Evolutionary conservation across 1,284 basidiomycete species (phyloP), one percentile per base, ranked within the genome.

Genomic region (Cryptococcus sp.): DNA sequence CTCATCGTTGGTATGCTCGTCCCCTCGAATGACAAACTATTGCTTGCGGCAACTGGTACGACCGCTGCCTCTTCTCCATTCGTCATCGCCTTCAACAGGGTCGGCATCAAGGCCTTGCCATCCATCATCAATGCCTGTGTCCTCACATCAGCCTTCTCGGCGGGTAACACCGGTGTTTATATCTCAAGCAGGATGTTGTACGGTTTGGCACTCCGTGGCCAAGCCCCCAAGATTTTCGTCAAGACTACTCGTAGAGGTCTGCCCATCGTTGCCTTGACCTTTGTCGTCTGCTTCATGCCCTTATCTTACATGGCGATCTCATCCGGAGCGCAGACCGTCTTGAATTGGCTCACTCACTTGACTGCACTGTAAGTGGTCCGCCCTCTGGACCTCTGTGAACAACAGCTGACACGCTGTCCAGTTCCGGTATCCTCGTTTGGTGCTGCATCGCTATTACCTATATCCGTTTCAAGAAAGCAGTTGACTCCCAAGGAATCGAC

Each of bases 51-150:
- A 46, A 71, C 68, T 50, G 83, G 84, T 8, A 85, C 83, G 7
- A 52, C 83, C n/a, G 89, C 89, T 46, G 84, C 85, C 3, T 83
- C 84, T 3, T 88, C 86, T 10, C 88, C 89, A 0, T 91, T 90
- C 73, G 65, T 67, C 39, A 49, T 65, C 62, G 88, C 88, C 65
- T 77, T 87, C 70, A 72, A 83, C 61, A 82, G 80, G 23, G 86
- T 88, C 0, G 85, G 87, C 19, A 90, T 91, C 75, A 84, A 83
- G 63, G 81, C 79, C 2, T 77, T 90, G 2, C 89, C 89, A 1
- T 83, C 83, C 49, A 83, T 91, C 64, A 90, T 93, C 78, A 94
- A 94, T 74, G 90, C 90, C 8, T 85, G 84, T 67, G 82, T 93
- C n/a, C 78, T 94, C 52, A 89, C 87, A 27, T 89, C 90, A 1